Evolutionary conservation across 306 rosid species (phyloP).

Genomic region (Echinosophora koreensis): DNA sequence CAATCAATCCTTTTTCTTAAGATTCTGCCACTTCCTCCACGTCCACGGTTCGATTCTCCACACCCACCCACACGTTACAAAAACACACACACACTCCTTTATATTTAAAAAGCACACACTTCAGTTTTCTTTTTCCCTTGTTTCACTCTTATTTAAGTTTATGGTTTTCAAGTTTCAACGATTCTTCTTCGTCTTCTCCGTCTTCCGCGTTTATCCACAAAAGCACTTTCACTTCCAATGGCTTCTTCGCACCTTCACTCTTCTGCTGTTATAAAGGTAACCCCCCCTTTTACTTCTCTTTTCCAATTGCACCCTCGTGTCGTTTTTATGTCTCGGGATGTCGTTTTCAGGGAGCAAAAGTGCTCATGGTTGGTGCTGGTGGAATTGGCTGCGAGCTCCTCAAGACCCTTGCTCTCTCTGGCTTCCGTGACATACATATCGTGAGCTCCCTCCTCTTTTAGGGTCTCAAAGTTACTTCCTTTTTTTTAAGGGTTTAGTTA

Average conservation of each 20-base stretch:
- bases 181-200: constrained; percentile 18
- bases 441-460: constrained; percentile 54
- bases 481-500: constrained; percentile 11
- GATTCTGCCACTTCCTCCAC: background rate
- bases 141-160: background rate
- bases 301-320: background rate
- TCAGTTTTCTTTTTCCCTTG: background rate
- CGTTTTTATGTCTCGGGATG: constrained; percentile 34
- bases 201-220: background rate
- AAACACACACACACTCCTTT: background rate
- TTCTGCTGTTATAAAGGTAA: constrained; percentile 65
- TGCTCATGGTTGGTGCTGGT: constrained; percentile 99
- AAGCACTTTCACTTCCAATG: constrained; percentile 57
- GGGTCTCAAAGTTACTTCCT: background rate
- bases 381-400: constrained; percentile 99
- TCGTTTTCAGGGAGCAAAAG: constrained; percentile 78
- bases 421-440: constrained; percentile 92
- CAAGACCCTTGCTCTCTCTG: constrained; percentile 96
- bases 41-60: background rate
- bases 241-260: constrained; percentile 65
- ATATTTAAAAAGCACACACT: background rate
- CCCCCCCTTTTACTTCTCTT: background rate
- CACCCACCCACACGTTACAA: background rate
- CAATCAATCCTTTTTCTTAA: too few relatives aligned
- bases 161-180: constrained; percentile 29